Percentiles rank a stretch among this genome's conserved stretches.
phyloP scores from a whole-genome alignment of 257 asterid species.

The Echium plantagineum region DNA sequence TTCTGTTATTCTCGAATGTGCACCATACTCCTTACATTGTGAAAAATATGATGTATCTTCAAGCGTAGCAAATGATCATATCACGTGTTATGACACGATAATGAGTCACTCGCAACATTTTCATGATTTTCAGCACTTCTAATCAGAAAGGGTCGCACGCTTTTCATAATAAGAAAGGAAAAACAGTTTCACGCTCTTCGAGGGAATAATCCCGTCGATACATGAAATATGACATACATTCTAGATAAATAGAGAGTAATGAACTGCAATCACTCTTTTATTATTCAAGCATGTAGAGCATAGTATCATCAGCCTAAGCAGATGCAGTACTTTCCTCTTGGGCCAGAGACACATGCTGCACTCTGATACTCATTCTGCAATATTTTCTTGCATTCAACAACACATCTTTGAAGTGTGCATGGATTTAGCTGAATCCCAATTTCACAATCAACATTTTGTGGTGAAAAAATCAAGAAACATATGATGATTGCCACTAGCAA shows the following conservation, averaged over 20 bases:
- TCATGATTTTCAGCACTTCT: neutral
- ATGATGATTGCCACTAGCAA: conserved; percentile 7
- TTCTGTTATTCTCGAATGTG: neutral
- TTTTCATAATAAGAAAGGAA: neutral
- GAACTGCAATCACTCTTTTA: neutral
- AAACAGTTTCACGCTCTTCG: too few relatives aligned
- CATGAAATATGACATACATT: neutral
- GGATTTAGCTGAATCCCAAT: conserved; percentile 39
- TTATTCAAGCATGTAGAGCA: neutral
- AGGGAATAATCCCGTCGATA: too few relatives aligned
- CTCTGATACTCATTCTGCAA: conserved; percentile 26
- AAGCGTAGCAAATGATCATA: neutral
- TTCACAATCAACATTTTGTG: conserved; percentile 36
- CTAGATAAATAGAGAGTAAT: neutral
- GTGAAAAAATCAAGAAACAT: conserved; percentile 15
- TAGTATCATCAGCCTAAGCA: conserved; percentile 24
- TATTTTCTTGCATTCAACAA: conserved; percentile 35
- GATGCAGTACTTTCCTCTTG: conserved; percentile 43
- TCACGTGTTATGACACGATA: neutral
- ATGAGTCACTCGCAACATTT: neutral
- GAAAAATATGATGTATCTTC: neutral
- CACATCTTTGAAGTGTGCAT: conserved; percentile 37
- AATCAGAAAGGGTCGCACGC: neutral
- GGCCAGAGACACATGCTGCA: conserved; percentile 41
- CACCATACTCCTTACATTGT: neutral